These are phyloP conservation scores for Colletotrichum abscissum DNA, from an alignment of 2,329 filamentous ascomycete species.

Conservation along the genomic window DNA sequence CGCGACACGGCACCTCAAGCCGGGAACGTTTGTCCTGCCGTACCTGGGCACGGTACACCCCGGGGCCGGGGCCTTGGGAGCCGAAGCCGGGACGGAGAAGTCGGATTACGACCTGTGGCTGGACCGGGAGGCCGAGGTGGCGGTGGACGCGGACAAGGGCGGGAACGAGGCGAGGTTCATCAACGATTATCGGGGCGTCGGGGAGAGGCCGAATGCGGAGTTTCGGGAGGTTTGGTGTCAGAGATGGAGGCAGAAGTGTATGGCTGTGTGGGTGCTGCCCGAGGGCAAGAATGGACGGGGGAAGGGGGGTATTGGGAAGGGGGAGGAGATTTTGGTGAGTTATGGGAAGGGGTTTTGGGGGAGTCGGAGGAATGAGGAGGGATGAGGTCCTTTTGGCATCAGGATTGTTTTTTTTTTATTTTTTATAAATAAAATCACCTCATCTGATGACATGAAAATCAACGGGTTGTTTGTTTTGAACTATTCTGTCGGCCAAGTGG, in stretches of 20 bases:
- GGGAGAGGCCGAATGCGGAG: slow-evolving; percentile 65
- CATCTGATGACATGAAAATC: too few species aligned
- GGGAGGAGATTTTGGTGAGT: slow-evolving; percentile 73
- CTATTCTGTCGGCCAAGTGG: not conserved
- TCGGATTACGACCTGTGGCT: slow-evolving; percentile 76
- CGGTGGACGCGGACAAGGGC: slow-evolving; percentile 67
- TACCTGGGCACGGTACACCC: slow-evolving; percentile 71
- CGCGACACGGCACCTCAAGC: slow-evolving; percentile 62
- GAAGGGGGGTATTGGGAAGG: slow-evolving; percentile 61
- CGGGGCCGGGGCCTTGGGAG: slow-evolving; percentile 36
- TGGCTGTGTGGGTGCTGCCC: slow-evolving; percentile 68
- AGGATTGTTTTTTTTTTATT: too few species aligned
- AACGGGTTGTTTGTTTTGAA: not conserved
- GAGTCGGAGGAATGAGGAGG: not conserved
- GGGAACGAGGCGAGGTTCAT: slow-evolving; percentile 76
- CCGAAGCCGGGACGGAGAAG: slow-evolving; percentile 27
- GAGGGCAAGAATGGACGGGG: slow-evolving; percentile 50
- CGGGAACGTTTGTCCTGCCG: slow-evolving; percentile 68
- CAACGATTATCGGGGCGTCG: slow-evolving; percentile 74
- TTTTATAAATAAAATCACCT: too few species aligned
- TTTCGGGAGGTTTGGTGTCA: slow-evolving; percentile 69
- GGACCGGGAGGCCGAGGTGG: slow-evolving; percentile 65
- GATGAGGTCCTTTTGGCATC: not conserved
- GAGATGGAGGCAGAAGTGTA: slow-evolving; percentile 61
- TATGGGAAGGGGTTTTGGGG: slow-evolving; percentile 76